Percentiles rank a stretch among this genome's conserved stretches.
phyloP scores from a whole-genome alignment of 331 rosid genomes.

The Rhamnella rubrinervis region DNA sequence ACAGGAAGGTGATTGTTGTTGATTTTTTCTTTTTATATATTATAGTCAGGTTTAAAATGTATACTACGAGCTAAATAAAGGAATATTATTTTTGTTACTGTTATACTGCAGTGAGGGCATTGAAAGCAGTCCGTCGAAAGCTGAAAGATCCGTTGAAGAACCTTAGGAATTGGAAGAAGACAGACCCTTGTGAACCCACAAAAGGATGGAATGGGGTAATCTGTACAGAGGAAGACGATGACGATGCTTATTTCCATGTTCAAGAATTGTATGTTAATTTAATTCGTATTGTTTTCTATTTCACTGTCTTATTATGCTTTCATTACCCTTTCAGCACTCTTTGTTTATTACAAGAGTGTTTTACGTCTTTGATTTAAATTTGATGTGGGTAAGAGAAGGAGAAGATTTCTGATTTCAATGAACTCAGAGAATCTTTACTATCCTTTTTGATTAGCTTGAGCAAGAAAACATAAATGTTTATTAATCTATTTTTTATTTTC shows the following conservation, averaged over 20 bases:
- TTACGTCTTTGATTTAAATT: no score
- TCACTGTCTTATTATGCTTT: neutral
- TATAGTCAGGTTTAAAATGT: no score
- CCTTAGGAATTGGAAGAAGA: slow-evolving; percentile 56
- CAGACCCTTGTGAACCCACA: slow-evolving; percentile 62
- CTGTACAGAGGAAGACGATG: slow-evolving; percentile 45
- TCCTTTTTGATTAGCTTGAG: neutral
- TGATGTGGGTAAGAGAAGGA: no score
- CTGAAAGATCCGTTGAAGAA: slow-evolving; percentile 47
- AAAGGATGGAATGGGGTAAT: slow-evolving; percentile 59
- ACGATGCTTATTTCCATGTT: slow-evolving; percentile 65
- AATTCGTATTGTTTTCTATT: no score
- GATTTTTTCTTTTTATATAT: no score
- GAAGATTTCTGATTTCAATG: no score
- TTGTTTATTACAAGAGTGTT: no score
- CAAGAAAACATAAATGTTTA: neutral
- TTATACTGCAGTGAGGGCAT: slow-evolving; percentile 56
- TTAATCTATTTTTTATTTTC: neutral
- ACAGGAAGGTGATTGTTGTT: no score
- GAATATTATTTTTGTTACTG: neutral
- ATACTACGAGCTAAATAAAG: no score
- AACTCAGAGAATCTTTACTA: neutral
- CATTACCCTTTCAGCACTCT: slow-evolving; percentile 7
- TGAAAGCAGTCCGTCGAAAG: slow-evolving; percentile 31
- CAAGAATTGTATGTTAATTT: slow-evolving; percentile 50